Evolutionary conservation across 148 eudicot genomes (phyloP), one percentile per base, ranked within the genome.

Genomic region (Cornus controversa): DNA sequence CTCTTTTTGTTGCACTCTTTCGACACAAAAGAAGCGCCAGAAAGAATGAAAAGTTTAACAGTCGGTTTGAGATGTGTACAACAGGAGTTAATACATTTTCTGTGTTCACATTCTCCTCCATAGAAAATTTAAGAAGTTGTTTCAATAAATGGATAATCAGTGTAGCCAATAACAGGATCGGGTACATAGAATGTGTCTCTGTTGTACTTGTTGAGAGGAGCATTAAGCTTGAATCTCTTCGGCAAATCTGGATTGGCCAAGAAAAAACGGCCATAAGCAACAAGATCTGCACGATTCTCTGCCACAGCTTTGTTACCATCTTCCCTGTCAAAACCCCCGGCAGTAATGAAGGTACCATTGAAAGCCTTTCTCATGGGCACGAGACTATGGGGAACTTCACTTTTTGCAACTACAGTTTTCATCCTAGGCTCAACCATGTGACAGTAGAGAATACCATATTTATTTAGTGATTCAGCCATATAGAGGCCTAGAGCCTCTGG

Each of bases 151-250:
- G 90, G 87, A 63, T 89, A 89, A 80, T 89, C 90, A 1, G 87
- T 87, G 77, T 89, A 89, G 16, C 92, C 91, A 71, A 89, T 76
- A 72, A 89, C 69, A 25, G 89, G 89, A 73, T 89, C 89, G 0
- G 84, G 37, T 28, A 28, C 69, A 36, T 87, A 89, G 70, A 89
- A 87, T 0, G 88, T 86, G 3, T 83, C 83, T 68, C 90, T 71
- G 8, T 81, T n/a, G 67, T 89, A 87, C 85, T 81, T 82, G 63
- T 89, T 89, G 7, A 89, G 73, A 64, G 87, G 80, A 26, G 84
- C 88, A 80, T 87, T 31, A 26, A 89, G 73, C 42, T 74, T 81
- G 78, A 87, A 84, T 79, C 87, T 82, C 27, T 27, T 81, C 0
- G 86, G 87, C 75, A 87, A 67, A 82, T 87, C 87, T 0, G 90